Base-by-base conservation (phyloP, 106 monocot species). In the Platanthera zijinensis region DNA sequence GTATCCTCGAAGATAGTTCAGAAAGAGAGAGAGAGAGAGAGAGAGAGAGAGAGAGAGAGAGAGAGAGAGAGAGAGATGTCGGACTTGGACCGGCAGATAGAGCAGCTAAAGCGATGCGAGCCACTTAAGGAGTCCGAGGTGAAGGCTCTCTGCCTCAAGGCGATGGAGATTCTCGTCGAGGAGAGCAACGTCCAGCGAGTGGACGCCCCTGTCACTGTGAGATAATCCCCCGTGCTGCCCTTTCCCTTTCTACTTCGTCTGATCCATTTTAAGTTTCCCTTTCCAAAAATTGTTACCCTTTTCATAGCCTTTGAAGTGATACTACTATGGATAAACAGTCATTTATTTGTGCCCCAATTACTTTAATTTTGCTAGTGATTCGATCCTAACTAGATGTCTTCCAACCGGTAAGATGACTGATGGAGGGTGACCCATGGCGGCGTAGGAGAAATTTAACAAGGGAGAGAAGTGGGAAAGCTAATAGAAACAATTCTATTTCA, bases 151-250 rank as follows among this genome's bases (percentile, higher is more conserved):
- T 94, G 97, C 74, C 84, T 92, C 76, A 97, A 94, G 76, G 97
- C 97, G 80, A 97, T 94, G 89, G 94, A 97, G 91, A 97, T 97
- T 83, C 89, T 97, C 47, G 94, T 97, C 57, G 97, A 97, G 81
- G 97, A 97, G 84, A 89, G 93, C 87, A 97, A 97, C 80, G 94
- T 97, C 76, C 94, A 97, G 79, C 74, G 94, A 52, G 97, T 97
- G 74, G 97, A 97, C 76, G 93, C 97, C 74, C 94, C 97, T 69
- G 97, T 97, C 78, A 97, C 97, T 22, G 97, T 97, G 76, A 78
- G 82, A 53, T 66, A 47, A 59, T 11, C 30, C 19, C 10, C 46
- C 6, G 14, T 3, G 18, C 14, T 12, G 17, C 77, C 50, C 15
- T 15, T 39, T 15, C 14, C 51, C 51, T 63, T 45, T n/a, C 14